Evolutionary conservation across 2,329 filamentous ascomycete species (phyloP).

Genomic region (Diplodia scrobiculata): DNA sequence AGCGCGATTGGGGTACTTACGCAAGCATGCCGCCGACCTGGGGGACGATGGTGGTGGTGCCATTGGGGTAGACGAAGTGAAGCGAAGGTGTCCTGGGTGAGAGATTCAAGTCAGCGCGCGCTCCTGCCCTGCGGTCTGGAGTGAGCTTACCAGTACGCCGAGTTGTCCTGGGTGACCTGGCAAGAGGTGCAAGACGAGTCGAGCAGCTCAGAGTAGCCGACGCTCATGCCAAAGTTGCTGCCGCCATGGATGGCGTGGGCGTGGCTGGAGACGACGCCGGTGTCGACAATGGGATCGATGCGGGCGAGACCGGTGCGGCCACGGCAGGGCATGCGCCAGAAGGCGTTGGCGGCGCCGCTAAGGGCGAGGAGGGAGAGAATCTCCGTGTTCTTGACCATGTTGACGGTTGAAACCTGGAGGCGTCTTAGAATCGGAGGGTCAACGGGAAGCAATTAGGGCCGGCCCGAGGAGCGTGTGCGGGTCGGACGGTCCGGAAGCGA

Average conservation of each 20-base stretch:
- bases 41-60: conserved; percentile 66
- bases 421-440: not conserved
- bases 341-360: conserved; percentile 58
- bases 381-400: conserved; percentile 20
- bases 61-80: conserved; percentile 67
- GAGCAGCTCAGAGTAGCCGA: conserved; percentile 63
- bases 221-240: conserved; percentile 64
- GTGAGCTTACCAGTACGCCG: conserved; percentile 64
- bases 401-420: not conserved
- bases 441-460: not conserved
- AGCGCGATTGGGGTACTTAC: conserved; percentile 25
- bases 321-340: conserved; percentile 70
- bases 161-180: conserved; percentile 66
- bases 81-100: conserved; percentile 60
- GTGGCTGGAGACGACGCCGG: conserved; percentile 59
- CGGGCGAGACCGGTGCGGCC: conserved; percentile 63
- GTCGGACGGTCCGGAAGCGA: conserved; percentile 14
- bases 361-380: conserved; percentile 38
- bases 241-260: conserved; percentile 69
- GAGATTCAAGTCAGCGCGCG: conserved; percentile 1
- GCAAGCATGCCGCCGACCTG: conserved; percentile 52
- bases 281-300: conserved; percentile 67
- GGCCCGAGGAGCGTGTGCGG: conserved; percentile 19
- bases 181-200: conserved; percentile 72
- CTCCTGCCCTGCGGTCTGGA: not conserved